Evolutionary conservation across 2,329 filamentous ascomycete genomes (phyloP).

Genomic region (Talaromyces atroroseus): DNA sequence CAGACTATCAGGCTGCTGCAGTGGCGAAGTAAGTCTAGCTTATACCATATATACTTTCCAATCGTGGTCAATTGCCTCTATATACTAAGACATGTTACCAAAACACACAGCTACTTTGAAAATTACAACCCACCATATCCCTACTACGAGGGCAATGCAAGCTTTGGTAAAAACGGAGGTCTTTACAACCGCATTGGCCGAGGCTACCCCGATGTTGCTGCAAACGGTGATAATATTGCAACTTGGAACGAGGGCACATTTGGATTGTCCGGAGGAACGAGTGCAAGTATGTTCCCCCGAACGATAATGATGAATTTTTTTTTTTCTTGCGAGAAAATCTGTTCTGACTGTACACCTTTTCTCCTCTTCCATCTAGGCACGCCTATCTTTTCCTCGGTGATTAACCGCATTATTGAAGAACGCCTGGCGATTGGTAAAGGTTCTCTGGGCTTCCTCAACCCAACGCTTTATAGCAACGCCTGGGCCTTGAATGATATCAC

Average conservation of each 20-base stretch:
- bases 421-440: conserved; percentile 46
- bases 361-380: conserved; percentile 20
- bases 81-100: not conserved
- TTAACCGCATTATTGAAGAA: conserved; percentile 60
- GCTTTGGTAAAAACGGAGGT: conserved; percentile 19
- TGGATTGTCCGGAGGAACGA: conserved; percentile 14
- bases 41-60: not conserved
- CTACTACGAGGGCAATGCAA: conserved; percentile 1
- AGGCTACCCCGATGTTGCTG: conserved; percentile 57
- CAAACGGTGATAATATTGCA: conserved; percentile 31
- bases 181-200: conserved; percentile 49
- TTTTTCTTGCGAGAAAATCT: not conserved
- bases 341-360: not conserved
- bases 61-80: no score
- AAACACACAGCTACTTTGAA: not conserved
- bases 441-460: conserved; percentile 55
- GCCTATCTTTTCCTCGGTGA: conserved; percentile 54
- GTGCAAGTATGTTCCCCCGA: conserved; percentile 38
- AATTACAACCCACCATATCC: conserved; percentile 6
- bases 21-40: conserved; percentile 32
- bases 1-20: conserved; percentile 37
- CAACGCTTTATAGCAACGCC: conserved; percentile 47
- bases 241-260: not conserved
- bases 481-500: conserved; percentile 8
- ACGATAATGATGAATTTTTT: not conserved